phyloP scores from a whole-genome alignment of 73 alveolate species.

The Paramecium pentaurelia region DNA sequence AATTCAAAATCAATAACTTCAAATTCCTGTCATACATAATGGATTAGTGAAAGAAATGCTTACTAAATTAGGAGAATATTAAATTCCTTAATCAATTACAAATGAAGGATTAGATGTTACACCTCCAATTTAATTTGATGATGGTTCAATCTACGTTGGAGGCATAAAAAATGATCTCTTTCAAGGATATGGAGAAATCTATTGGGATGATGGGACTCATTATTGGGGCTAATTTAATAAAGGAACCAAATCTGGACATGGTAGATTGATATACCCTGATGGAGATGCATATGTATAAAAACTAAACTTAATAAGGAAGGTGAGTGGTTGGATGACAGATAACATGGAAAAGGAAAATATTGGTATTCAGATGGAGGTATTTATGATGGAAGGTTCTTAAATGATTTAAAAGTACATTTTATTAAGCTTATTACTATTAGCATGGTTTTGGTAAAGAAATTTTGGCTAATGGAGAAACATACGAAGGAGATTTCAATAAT shows the following conservation, averaged over 20 bases:
- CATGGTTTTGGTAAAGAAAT: slow-evolving; percentile 17
- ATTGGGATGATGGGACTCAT: slow-evolving; percentile 66
- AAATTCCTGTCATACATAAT: background rate
- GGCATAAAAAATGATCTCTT: background rate
- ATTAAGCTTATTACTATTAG: background rate
- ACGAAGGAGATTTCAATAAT: slow-evolving; percentile 70
- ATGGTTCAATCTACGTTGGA: background rate
- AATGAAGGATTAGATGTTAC: slow-evolving; percentile 17
- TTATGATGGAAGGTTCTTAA: background rate
- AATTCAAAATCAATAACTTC: background rate
- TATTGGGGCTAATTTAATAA: slow-evolving; percentile 65
- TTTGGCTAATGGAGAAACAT: slow-evolving; percentile 16
- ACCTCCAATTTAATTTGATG: background rate
- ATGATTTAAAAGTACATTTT: background rate
- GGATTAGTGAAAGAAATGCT: background rate
- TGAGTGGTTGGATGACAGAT: background rate
- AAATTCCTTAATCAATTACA: background rate
- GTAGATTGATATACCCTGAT: background rate
- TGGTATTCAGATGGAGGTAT: background rate
- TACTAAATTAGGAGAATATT: background rate
- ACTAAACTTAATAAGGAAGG: background rate
- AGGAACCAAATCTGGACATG: background rate
- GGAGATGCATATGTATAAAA: slow-evolving; percentile 29
- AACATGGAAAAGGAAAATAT: slow-evolving; percentile 16
- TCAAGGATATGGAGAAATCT: slow-evolving; percentile 69